Evolutionary conservation across 208 protist species (phyloP).

Genomic region (Crithidia expoeki): DNA sequence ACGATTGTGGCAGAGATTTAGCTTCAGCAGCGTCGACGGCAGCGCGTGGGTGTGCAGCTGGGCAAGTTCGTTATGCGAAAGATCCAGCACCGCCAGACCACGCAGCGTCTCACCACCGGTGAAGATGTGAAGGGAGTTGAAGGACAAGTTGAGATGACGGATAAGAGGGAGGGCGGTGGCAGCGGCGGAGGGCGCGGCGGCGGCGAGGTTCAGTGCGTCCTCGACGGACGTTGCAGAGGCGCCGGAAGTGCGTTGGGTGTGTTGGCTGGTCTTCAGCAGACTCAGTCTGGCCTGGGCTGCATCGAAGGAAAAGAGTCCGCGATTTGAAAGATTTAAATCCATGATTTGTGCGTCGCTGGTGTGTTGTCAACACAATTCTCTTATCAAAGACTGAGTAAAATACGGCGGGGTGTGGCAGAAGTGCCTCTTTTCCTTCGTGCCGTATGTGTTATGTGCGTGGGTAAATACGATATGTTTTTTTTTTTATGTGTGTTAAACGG

Average conservation of each 20-base stretch:
- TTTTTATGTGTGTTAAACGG: no score
- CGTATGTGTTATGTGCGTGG: no score
- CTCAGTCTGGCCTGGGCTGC: constrained; percentile 32
- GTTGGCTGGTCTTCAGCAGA: background rate
- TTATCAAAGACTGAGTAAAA: background rate
- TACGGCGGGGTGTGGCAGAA: no score
- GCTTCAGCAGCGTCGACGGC: constrained; percentile 42
- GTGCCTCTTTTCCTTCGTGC: no score
- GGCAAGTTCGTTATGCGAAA: constrained; percentile 72
- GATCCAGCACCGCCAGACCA: constrained; percentile 54
- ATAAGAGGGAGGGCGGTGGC: constrained; percentile 30
- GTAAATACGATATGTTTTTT: no score
- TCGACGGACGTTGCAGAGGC: constrained; percentile 1
- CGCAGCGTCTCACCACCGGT: constrained; percentile 51
- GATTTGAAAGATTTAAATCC: constrained; percentile 75
- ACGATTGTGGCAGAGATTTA: constrained; percentile 67
- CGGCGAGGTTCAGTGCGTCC: background rate
- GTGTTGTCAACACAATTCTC: background rate
- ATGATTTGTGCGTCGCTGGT: constrained; percentile 31
- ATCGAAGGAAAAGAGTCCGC: constrained; percentile 77
- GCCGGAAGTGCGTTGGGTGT: background rate
- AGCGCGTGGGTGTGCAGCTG: constrained; percentile 45
- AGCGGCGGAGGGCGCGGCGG: background rate
- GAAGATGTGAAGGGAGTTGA: constrained; percentile 77
- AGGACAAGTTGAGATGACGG: constrained; percentile 60